These are phyloP conservation scores for Salix suchowensis DNA, from an alignment of 345 rosid genomes.

Conservation along the genomic window DNA sequence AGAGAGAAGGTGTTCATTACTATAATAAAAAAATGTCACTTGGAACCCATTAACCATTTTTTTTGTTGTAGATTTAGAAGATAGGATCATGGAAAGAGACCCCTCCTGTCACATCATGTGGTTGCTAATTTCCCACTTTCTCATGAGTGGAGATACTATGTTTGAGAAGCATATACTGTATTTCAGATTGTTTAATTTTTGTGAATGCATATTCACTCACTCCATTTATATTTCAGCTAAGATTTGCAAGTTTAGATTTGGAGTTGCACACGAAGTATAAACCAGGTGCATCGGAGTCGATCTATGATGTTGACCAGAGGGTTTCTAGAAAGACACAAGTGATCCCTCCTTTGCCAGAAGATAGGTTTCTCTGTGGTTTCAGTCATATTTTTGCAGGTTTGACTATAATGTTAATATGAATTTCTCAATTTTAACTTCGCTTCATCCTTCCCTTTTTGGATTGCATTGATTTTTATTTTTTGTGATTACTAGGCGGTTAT, in stretches of 20 bases:
- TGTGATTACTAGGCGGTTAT: conserved; percentile 59
- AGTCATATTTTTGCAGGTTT: conserved; percentile 83
- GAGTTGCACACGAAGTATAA: conserved; percentile 67
- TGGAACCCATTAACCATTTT: too few relatives aligned
- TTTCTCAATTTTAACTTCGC: background rate
- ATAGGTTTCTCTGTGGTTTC: conserved; percentile 79
- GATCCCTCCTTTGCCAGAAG: conserved; percentile 77
- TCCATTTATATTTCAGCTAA: conserved; percentile 43
- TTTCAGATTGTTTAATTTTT: background rate
- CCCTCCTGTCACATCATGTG: background rate
- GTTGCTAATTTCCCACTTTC: background rate
- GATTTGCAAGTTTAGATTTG: conserved; percentile 65
- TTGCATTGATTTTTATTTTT: conserved; percentile 5
- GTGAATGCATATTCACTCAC: background rate
- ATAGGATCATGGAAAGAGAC: too few relatives aligned
- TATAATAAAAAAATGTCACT: too few relatives aligned
- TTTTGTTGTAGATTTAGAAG: too few relatives aligned
- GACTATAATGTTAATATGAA: background rate
- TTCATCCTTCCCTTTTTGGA: background rate
- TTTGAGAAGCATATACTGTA: background rate
- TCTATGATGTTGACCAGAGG: conserved; percentile 72
- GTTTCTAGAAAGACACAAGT: conserved; percentile 60
- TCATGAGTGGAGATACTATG: background rate
- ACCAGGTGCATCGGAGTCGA: conserved; percentile 69
- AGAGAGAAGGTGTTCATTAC: too few relatives aligned